Evolutionary conservation across 2,329 filamentous ascomycete genomes (phyloP).

Genomic region (Ceratocystis ficicola): DNA sequence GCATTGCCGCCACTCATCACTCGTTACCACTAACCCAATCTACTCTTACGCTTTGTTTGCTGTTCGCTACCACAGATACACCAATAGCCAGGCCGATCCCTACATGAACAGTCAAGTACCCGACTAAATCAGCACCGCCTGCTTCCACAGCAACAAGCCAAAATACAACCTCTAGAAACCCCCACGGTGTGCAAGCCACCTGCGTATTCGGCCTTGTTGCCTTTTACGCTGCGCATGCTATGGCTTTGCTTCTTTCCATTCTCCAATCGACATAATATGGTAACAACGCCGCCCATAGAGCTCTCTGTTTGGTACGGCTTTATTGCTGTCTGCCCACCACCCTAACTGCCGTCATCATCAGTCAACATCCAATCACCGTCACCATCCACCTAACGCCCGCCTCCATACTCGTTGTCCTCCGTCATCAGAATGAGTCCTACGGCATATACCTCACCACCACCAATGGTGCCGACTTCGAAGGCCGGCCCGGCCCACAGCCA

Average conservation of each 20-base stretch:
- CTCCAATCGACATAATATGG: neutral
- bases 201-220: neutral
- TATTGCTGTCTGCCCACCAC: neutral
- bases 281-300: neutral
- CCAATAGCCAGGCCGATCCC: neutral
- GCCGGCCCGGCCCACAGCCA: slow-evolving; percentile 3
- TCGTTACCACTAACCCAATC: neutral
- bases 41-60: neutral
- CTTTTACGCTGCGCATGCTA: neutral
- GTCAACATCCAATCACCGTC: neutral
- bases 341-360: neutral
- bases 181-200: neutral
- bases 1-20: neutral
- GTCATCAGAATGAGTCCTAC: slow-evolving; percentile 18
- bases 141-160: slow-evolving; percentile 6
- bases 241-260: neutral
- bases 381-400: too few species aligned
- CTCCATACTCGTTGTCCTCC: neutral
- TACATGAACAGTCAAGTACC: neutral
- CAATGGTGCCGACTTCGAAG: slow-evolving; percentile 2
- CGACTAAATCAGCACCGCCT: neutral
- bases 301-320: slow-evolving; percentile 6
- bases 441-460: slow-evolving; percentile 14
- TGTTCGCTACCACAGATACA: neutral
- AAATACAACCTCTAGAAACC: neutral